These are phyloP conservation scores for Ambrosia trifida DNA, from an alignment of 129 eudicot species.

Conservation along the genomic window DNA sequence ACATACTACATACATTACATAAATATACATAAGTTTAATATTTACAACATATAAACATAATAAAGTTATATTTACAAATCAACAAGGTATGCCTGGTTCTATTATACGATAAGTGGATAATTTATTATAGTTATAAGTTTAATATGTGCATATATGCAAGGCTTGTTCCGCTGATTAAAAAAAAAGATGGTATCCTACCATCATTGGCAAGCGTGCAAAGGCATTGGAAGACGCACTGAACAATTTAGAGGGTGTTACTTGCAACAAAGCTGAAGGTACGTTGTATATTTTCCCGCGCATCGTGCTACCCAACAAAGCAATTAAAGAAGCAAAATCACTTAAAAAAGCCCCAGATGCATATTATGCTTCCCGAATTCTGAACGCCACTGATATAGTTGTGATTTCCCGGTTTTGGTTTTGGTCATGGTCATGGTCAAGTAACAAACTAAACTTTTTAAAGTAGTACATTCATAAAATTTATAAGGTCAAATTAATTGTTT, in stretches of 20 bases:
- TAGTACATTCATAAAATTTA: background rate
- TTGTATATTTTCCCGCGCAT: constrained; percentile 94
- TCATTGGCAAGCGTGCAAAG: constrained; percentile 93
- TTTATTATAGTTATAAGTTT: constrained; percentile 1
- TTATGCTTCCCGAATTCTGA: constrained; percentile 66
- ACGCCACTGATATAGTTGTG: constrained; percentile 90
- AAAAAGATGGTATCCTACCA: constrained; percentile 80
- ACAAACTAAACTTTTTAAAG: background rate
- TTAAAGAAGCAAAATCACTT: constrained; percentile 75
- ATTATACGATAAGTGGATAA: background rate
- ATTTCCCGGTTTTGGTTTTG: constrained; percentile 91
- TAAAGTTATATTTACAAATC: too few species aligned
- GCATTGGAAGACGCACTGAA: constrained; percentile 81
- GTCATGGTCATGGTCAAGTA: constrained; percentile 54
- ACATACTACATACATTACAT: too few species aligned
- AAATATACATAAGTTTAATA: too few species aligned
- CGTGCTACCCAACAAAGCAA: constrained; percentile 78
- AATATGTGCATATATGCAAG: constrained; percentile 47
- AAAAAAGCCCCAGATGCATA: constrained; percentile 78
- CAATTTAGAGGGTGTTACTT: constrained; percentile 84
- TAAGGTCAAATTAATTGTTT: background rate
- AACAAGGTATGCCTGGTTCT: constrained; percentile 48
- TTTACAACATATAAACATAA: too few species aligned
- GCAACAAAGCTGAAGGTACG: constrained; percentile 97
- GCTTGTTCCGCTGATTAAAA: constrained; percentile 62